Base-by-base conservation (phyloP, 352 stramenopile genomes). In the Phytophthora sp. region DNA sequence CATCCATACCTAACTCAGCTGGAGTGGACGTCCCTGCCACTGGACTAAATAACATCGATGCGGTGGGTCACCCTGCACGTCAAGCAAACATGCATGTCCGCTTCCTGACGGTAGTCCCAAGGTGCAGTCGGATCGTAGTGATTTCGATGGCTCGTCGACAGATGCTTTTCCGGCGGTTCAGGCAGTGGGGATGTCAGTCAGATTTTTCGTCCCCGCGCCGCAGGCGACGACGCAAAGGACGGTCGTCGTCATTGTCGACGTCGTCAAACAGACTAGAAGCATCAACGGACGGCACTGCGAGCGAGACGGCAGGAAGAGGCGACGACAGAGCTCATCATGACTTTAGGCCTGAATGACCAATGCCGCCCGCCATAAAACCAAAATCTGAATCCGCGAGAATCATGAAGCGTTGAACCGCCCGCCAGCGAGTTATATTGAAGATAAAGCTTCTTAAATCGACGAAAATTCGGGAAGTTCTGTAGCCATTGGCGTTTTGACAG, bases 1-100 rank as follows among this genome's bases (percentile, higher is more conserved):
- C 13, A 23, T 12, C 54, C 55, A 66, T 0, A 61, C 63, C 49
- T 49, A 71, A 11, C 38, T 61, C 1, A 66, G 1, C 20, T 57
- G 46, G 0, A 66, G 13, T 0, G 36, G 46, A 0, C 11, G 29
- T 0, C 3, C 29, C 4, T 56, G 23, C 62, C 54, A 65, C 13
- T 65, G 12, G 0, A 45, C 47, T 4, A 70, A 21, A 23, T 50
- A 70, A n/a, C 46, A 59, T 1, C 23, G 45, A 30, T 58, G 44
- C 0, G 52, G 53, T 7, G 33, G 0, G 1, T 64, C 31, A 16
- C 62, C 54, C 4, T 7, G 12, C 5, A 24, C 4, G 18, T 65
- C 54, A 7, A 56, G 24, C 3, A 61, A 20, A 1, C 24, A 47
- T 1, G n/a, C 2, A 70, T 57, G 7, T 31, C 16, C 3, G 5